Conservation (phyloP, 257 asterid species). For the Solanum neorickii region DNA sequence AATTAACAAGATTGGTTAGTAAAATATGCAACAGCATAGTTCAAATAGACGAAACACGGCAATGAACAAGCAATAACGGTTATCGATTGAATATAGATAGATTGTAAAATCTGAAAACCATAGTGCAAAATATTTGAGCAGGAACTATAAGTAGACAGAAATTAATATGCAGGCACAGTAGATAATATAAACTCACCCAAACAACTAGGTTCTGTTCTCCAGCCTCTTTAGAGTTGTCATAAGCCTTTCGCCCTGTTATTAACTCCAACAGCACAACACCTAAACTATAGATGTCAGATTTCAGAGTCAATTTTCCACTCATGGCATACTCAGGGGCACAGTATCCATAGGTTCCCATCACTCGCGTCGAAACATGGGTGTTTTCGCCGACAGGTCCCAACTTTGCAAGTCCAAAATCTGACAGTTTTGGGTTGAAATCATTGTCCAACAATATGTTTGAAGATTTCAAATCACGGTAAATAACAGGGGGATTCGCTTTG, state of each 20-base stretch:
- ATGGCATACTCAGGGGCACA: constrained; percentile 80
- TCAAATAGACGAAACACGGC: neutral
- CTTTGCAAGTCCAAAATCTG: constrained; percentile 76
- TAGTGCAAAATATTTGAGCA: neutral
- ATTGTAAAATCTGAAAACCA: neutral
- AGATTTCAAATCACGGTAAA: constrained; percentile 65
- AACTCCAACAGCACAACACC: constrained; percentile 74
- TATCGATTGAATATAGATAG: neutral
- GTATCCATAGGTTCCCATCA: constrained; percentile 75
- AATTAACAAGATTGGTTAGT: neutral
- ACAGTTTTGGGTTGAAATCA: constrained; percentile 49
- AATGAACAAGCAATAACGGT: neutral
- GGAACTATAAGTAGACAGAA: neutral
- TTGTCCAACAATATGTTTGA: constrained; percentile 57
- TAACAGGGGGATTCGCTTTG: constrained; percentile 62
- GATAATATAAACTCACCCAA: constrained; percentile 39
- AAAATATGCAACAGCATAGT: neutral
- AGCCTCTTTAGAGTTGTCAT: constrained; percentile 27
- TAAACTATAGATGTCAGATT: constrained; percentile 65
- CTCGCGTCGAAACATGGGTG: constrained; percentile 67
- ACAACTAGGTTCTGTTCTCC: constrained; percentile 62
- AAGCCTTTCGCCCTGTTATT: constrained; percentile 56
- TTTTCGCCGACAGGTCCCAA: constrained; percentile 75
- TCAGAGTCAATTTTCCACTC: constrained; percentile 61
- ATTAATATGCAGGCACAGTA: neutral